A percentile compares a stretch with the other conserved stretches of the same genome.
phyloP scores from a whole-genome alignment of 164 flowering plant species.

The Annona cherimola region DNA sequence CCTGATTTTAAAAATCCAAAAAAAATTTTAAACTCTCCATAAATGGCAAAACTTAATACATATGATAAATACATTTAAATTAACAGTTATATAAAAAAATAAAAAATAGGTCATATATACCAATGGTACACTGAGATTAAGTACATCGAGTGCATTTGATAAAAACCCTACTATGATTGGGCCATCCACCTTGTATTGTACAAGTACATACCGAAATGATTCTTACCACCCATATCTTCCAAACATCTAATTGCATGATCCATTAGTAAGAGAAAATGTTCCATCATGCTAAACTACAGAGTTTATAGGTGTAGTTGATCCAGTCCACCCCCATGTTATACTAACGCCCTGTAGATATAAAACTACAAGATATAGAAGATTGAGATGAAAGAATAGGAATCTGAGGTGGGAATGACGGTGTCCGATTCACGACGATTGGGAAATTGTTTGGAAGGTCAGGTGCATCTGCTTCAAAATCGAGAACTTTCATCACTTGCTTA shows the following conservation, averaged over 20 bases:
- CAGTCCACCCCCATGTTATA: not conserved
- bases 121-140: too few relatives aligned
- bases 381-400: not conserved
- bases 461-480: conserved; percentile 19
- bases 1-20: too few relatives aligned
- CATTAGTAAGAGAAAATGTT: not conserved
- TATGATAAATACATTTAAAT: too few relatives aligned
- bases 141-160: too few relatives aligned
- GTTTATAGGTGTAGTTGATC: not conserved
- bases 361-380: not conserved
- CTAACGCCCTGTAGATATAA: not conserved
- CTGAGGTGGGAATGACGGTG: not conserved
- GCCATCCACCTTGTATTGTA: not conserved
- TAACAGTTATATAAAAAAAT: too few relatives aligned
- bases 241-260: not conserved
- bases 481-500: conserved; percentile 23
- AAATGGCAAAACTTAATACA: too few relatives aligned
- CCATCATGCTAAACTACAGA: not conserved
- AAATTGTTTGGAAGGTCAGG: conserved; percentile 23
- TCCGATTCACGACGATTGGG: conserved; percentile 11
- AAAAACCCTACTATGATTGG: too few relatives aligned
- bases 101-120: too few relatives aligned
- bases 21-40: too few relatives aligned
- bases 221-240: not conserved
- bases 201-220: not conserved